Evolutionary conservation across 73 alveolate species (phyloP).

Genomic region (Paramecium biaurelia): DNA sequence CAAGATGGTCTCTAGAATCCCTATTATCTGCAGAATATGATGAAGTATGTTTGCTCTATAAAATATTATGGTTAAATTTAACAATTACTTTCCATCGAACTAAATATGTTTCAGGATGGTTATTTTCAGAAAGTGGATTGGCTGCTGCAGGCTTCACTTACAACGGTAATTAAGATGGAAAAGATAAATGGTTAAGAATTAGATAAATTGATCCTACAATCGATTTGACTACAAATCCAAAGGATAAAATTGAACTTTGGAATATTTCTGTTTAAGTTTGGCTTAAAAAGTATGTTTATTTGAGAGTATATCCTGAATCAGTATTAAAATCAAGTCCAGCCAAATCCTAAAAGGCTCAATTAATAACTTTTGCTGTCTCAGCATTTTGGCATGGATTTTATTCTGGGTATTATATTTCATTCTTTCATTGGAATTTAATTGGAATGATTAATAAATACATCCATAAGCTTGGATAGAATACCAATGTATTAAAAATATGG

Average conservation of each 20-base stretch:
- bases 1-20: conserved; percentile 67
- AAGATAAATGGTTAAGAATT: conserved; percentile 23
- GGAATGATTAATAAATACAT: neutral
- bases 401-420: conserved; percentile 85
- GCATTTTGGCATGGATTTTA: conserved; percentile 84
- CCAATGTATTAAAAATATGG: neutral
- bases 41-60: conserved; percentile 29
- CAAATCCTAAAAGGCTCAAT: conserved; percentile 64
- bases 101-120: conserved; percentile 68
- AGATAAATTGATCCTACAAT: conserved; percentile 45
- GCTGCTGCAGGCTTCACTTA: conserved; percentile 73
- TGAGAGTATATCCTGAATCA: conserved; percentile 68
- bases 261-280: conserved; percentile 84
- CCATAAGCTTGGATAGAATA: conserved; percentile 10
- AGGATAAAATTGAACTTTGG: conserved; percentile 86
- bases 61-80: conserved; percentile 71
- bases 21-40: conserved; percentile 78
- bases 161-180: conserved; percentile 74
- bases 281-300: conserved; percentile 85
- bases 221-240: conserved; percentile 57
- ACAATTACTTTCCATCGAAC: conserved; percentile 67
- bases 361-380: conserved; percentile 75
- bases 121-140: conserved; percentile 44
- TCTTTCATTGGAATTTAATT: conserved; percentile 70
- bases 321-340: conserved; percentile 64